Base-by-base conservation (phyloP, 2,329 filamentous ascomycete species). In the Pyrenochaeta sp. region DNA sequence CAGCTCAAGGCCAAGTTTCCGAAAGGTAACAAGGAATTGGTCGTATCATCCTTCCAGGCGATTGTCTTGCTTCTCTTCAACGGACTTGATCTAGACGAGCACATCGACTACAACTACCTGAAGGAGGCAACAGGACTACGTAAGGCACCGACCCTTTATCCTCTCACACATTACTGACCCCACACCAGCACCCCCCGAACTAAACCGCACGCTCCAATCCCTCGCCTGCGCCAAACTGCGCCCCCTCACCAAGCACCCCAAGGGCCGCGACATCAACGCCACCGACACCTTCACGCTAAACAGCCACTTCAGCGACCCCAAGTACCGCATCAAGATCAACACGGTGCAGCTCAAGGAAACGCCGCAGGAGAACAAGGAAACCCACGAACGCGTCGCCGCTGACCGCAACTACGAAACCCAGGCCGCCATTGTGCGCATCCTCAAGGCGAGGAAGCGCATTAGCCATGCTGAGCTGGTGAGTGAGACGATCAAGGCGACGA, bases 341-440 rank as follows among this genome's bases (percentile, higher is more conserved):
- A 93, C 96, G 73, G 94, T 99, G 59, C 94, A 99, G 73, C 82
- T 96, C 36, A 95, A 94, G 74, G 94, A 99, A 74, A 97, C 94
- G 1, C 89, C 88, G 61, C 88, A 93, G 65, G 94, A 99, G 74
- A 96, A 96, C 74, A 89, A 91, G 72, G 90, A 88, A 60, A 97
- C 92, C 1, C 91, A 97, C 72, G 88, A 96, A 71, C 84, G 90
- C 29, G 90, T 99, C 4, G 87, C 86, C 0, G 88, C 89, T 38
- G 94, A 99, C 67, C 80, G 94, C 36, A 90, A 96, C 65, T 96
- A 95, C 63, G 95, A 99, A 75, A 96, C 92, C 0, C 94, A 99
- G 72, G 94, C 94, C 1, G 93, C 94, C 1, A 95, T 99, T 65
- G 94, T 99, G 50, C 80, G 94, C 13, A 96, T 99, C 65, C 92